These are phyloP conservation scores for Neonectria ditissima DNA, from an alignment of 2,329 filamentous ascomycete genomes.

Conservation along the genomic window DNA sequence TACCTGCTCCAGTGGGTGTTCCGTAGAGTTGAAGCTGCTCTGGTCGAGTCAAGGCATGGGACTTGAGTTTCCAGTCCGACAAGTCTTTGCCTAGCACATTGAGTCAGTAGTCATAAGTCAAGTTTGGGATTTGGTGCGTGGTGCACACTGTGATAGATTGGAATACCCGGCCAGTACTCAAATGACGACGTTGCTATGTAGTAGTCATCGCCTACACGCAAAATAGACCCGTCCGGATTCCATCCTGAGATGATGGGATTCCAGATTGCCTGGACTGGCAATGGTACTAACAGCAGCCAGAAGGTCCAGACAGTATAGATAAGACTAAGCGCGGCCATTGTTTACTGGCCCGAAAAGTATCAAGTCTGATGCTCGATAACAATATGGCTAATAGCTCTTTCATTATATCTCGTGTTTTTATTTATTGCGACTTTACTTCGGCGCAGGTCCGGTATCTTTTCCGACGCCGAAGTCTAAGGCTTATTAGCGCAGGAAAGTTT, in stretches of 20 bases:
- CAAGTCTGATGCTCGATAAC: no score
- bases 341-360: no score
- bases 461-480: no score
- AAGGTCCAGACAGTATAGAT: no score
- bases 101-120: background rate
- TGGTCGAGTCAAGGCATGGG: conserved; percentile 17
- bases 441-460: no score
- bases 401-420: no score
- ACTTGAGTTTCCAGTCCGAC: conserved; percentile 20
- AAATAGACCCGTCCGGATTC: conserved; percentile 22
- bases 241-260: conserved; percentile 14
- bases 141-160: conserved; percentile 16
- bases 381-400: no score
- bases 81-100: conserved; percentile 7
- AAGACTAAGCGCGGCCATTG: no score
- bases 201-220: conserved; percentile 19
- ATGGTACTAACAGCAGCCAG: no score
- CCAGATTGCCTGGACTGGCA: no score
- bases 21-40: conserved; percentile 23
- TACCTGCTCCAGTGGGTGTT: conserved; percentile 8
- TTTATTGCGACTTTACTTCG: no score
- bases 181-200: conserved; percentile 24
- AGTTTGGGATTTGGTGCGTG: background rate
- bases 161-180: conserved; percentile 16
- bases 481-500: no score